Base-by-base conservation (phyloP, 2,329 filamentous ascomycete species). In the Acephala macrosclerotiorum region DNA sequence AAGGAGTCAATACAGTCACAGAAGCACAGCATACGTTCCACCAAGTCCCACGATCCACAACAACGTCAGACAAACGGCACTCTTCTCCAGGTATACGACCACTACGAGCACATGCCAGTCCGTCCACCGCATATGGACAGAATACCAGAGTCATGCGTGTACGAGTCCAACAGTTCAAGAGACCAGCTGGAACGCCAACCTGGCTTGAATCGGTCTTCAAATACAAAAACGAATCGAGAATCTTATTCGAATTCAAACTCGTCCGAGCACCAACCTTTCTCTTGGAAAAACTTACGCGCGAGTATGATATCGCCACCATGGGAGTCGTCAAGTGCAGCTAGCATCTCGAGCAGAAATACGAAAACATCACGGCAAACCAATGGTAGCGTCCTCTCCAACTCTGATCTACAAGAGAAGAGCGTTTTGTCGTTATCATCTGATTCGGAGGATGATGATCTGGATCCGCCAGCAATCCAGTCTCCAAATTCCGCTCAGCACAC, bases 351-450 rank as follows among this genome's bases (percentile, higher is more conserved):
- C 64, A 71, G 71, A 2, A 75, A 74, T 29, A 75, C 75, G 2
- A 75, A 70, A 40, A 71, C 73, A 16, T 77, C 75, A 8, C 69
- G 69, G 26, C 70, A 70, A 33, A 76, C 73, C 3, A 71, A 66
- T 57, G 51, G 56, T 29, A 77, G 75, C 64, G 66, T 68, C 3
- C 67, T 75, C 22, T 75, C 74, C 1, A 71, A 67, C 64, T 69
- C 72, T 26, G 71, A 77, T 57, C 64, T 77, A 18, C 71, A 74
- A 53, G 64, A 75, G 25, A 74, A 72, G 26, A 77, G 75, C 49
- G 72, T 77, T 11, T 58, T 77, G 22, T 76, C 75, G 29, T 65
- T 77, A 22, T 77, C 74, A 9, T 76, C 75, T 29, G 75, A 75
- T 60, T 75, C 73, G 16, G 75, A 76, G 56, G 70, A 63, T 9